Percentiles rank a stretch among this genome's conserved stretches.
Evolutionary conservation across 345 rosid genomes (phyloP).

Genomic region (Gossypium longicalyx): DNA sequence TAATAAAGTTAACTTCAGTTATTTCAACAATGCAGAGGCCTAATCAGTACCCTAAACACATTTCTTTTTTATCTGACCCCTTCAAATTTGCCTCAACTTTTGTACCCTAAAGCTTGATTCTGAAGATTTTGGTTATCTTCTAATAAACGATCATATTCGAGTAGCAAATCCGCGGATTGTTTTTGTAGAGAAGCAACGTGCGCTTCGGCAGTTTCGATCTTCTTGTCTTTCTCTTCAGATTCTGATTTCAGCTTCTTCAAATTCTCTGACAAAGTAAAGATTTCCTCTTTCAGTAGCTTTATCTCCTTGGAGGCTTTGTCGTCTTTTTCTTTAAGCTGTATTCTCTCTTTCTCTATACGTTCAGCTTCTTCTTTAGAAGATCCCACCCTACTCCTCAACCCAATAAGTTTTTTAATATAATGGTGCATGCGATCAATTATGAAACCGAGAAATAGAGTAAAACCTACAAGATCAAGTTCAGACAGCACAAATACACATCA

Average conservation of each 20-base stretch:
- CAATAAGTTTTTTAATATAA: slow-evolving; percentile 64
- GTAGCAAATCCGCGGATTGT: slow-evolving; percentile 77
- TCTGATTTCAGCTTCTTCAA: slow-evolving; percentile 66
- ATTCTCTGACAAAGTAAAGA: slow-evolving; percentile 39
- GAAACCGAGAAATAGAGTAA: slow-evolving; percentile 81
- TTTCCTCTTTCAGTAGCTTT: slow-evolving; percentile 48
- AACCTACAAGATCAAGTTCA: slow-evolving; percentile 54
- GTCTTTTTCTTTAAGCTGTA: slow-evolving; percentile 57
- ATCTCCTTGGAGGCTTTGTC: slow-evolving; percentile 57
- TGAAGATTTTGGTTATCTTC: slow-evolving; percentile 92
- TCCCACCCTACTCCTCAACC: slow-evolving; percentile 49
- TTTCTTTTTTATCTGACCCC: slow-evolving; percentile 3
- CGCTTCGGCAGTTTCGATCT: slow-evolving; percentile 70
- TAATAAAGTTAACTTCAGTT: neutral
- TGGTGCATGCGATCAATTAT: slow-evolving; percentile 79
- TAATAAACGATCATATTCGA: slow-evolving; percentile 76
- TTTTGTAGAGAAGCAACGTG: slow-evolving; percentile 78
- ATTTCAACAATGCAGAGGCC: slow-evolving; percentile 8
- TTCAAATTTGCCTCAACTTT: slow-evolving; percentile 25
- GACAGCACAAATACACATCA: slow-evolving; percentile 5
- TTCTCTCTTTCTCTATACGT: slow-evolving; percentile 52
- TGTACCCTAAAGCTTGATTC: slow-evolving; percentile 49
- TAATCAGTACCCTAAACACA: neutral
- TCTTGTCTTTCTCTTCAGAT: slow-evolving; percentile 59
- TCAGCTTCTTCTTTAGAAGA: slow-evolving; percentile 66